These are phyloP conservation scores for Saccharomycopsis guyanensis DNA, from an alignment of 805 yeast species.

Conservation along the genomic window DNA sequence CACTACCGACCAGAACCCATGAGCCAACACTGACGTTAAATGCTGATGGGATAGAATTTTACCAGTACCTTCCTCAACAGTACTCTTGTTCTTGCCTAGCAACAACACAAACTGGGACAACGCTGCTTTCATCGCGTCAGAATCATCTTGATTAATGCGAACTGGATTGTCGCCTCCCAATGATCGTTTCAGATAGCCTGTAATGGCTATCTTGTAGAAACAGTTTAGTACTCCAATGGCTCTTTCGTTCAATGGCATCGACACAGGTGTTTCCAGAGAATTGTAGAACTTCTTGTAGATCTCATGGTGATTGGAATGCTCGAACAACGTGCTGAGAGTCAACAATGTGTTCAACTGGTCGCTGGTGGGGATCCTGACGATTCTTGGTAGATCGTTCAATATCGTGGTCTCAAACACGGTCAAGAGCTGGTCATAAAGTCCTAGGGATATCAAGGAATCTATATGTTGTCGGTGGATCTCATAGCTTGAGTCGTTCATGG, in stretches of 20 bases:
- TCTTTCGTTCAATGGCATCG: constrained; percentile 1
- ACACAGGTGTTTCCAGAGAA: not conserved
- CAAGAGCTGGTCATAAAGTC: constrained; percentile 4
- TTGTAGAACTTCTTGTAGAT: not conserved
- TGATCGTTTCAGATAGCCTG: not conserved
- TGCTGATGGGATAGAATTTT: not conserved
- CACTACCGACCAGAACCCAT: not conserved
- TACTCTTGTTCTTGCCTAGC: not conserved
- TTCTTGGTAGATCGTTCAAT: constrained; percentile 5
- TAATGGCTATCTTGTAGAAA: constrained; percentile 1
- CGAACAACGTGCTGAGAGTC: constrained; percentile 8
- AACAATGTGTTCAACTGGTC: not conserved
- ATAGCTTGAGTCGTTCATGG: not conserved
- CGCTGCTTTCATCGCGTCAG: not conserved
- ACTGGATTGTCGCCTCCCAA: not conserved
- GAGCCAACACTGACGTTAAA: not conserved
- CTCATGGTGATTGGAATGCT: not conserved
- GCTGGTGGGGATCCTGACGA: constrained; percentile 1
- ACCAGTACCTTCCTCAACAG: not conserved
- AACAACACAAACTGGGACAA: not conserved
- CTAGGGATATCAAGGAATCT: constrained; percentile 2
- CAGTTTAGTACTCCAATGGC: not conserved
- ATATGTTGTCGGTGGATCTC: not conserved
- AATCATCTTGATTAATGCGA: not conserved
- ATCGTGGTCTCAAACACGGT: constrained; percentile 2